Evolutionary conservation across 805 yeast species (phyloP).

Genomic region (Naumovozyma dairenensis): DNA sequence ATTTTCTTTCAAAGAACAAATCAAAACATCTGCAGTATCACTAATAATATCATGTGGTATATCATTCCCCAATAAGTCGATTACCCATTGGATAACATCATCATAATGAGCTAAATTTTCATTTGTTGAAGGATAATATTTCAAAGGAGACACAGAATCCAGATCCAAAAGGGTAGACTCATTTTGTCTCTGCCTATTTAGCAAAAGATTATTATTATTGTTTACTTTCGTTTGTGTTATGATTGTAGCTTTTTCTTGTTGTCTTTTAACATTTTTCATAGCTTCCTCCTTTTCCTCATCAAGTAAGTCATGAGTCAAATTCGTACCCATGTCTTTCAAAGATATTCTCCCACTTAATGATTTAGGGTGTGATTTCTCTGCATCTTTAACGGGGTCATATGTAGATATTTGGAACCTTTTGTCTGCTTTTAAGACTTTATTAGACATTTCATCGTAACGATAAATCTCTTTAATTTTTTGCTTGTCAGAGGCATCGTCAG

Average conservation of each 20-base stretch:
- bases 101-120: conserved; percentile 45
- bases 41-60: conserved; percentile 63
- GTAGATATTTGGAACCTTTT: conserved; percentile 38
- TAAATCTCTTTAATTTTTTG: conserved; percentile 32
- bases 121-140: conserved; percentile 54
- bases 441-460: conserved; percentile 67
- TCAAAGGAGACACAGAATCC: conserved; percentile 37
- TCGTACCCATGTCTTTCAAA: conserved; percentile 59
- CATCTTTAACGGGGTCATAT: conserved; percentile 33
- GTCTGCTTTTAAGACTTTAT: conserved; percentile 58
- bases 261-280: conserved; percentile 11
- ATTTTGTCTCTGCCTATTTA: background rate
- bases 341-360: conserved; percentile 63
- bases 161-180: conserved; percentile 27
- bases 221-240: conserved; percentile 1
- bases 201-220: conserved; percentile 3
- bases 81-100: conserved; percentile 50
- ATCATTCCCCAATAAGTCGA: conserved; percentile 49
- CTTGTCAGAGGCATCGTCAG: too few species aligned
- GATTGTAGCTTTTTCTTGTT: conserved; percentile 11
- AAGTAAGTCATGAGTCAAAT: conserved; percentile 4
- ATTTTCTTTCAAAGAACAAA: conserved; percentile 14
- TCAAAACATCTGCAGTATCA: conserved; percentile 21
- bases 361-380: conserved; percentile 54
- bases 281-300: conserved; percentile 12